These are phyloP conservation scores for Torulaspora indica DNA, from an alignment of 805 yeast species.

Conservation along the genomic window DNA sequence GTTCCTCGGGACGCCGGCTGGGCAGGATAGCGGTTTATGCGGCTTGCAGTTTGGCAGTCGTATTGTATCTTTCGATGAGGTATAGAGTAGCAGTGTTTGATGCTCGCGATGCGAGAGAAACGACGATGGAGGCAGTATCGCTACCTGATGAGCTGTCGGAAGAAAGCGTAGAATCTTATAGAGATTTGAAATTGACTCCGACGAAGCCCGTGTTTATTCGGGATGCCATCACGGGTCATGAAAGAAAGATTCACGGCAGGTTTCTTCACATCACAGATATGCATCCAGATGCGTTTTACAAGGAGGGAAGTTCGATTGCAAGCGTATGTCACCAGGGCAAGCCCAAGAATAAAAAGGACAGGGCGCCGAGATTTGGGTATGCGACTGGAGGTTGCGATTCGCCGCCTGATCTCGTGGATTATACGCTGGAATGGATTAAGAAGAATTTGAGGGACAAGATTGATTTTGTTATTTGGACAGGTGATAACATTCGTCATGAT, in stretches of 20 bases:
- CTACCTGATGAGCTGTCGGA: conserved; percentile 7
- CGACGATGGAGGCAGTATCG: not conserved
- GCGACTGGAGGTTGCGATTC: conserved; percentile 76
- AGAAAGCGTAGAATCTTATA: conserved; percentile 29
- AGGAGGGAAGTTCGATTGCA: conserved; percentile 46
- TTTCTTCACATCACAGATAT: conserved; percentile 83
- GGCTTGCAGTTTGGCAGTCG: not conserved
- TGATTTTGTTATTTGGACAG: conserved; percentile 87
- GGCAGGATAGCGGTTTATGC: not conserved
- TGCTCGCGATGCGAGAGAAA: not conserved
- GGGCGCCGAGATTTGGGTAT: conserved; percentile 67
- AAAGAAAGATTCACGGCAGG: conserved; percentile 53
- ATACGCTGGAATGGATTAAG: conserved; percentile 63
- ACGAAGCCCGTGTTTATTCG: conserved; percentile 35
- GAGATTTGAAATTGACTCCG: conserved; percentile 40
- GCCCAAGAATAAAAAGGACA: conserved; percentile 35
- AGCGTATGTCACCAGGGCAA: conserved; percentile 51
- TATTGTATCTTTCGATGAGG: not conserved
- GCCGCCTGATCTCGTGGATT: conserved; percentile 55
- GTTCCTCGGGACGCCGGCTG: not conserved
- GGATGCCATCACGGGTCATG: conserved; percentile 16
- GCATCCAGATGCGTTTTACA: conserved; percentile 74
- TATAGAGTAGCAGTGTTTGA: too few species aligned
- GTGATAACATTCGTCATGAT: conserved; percentile 83
- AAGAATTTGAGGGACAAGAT: conserved; percentile 65